These are phyloP conservation scores for maize (Zea mays) DNA, from an alignment of 176 grass and related monocot genomes.

Conservation along the genomic window Zm-B73-REFERENCE-NAM-5.0 NC_050096.1:224688001-224688500, in stretches of 20 bases:
- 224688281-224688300: background rate
- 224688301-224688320: background rate
- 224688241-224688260: slow-evolving; percentile 1
- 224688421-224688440: background rate
- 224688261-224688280: background rate
- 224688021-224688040: no score
- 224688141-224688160: background rate
- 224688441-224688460: background rate
- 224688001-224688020: no score
- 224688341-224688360: background rate
- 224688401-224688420: background rate
- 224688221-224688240: background rate
- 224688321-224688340: background rate
- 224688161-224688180: background rate
- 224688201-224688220: background rate
- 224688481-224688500: background rate
- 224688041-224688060: no score
- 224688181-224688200: background rate
- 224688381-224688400: background rate
- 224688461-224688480: background rate
- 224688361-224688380: no score
- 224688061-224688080: background rate
- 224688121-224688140: background rate
- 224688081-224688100: background rate
- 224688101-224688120: background rate